phyloP scores from a whole-genome alignment of 2,329 filamentous ascomycete genomes.

The Fusarium citri region DNA sequence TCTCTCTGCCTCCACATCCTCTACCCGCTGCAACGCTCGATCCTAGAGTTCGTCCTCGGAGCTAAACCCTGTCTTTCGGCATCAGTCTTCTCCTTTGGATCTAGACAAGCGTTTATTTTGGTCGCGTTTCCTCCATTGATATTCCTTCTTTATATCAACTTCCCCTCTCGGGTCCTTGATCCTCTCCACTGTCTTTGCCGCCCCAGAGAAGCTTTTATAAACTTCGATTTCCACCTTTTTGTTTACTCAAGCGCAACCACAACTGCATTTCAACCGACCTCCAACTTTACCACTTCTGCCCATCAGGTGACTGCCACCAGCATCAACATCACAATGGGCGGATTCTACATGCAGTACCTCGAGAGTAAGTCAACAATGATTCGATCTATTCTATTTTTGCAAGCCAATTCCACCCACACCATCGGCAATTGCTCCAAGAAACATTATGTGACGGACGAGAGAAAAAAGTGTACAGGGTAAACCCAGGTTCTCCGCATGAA shows the following conservation, averaged over 20 bases:
- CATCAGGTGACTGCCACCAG: conserved; percentile 42
- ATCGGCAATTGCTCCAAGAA: conserved; percentile 34
- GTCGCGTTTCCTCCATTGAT: conserved; percentile 27
- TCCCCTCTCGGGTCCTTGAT: conserved; percentile 22
- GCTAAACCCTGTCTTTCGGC: conserved; percentile 32
- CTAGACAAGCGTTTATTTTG: conserved; percentile 43
- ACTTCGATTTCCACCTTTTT: conserved; percentile 40
- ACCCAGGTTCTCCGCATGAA: conserved; percentile 25
- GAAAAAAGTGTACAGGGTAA: conserved; percentile 18
- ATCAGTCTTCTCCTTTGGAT: conserved; percentile 37
- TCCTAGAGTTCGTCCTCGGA: conserved; percentile 31
- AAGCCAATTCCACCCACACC: conserved; percentile 32
- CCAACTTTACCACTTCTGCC: conserved; percentile 3
- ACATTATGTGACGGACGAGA: conserved; percentile 2
- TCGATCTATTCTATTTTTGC: conserved; percentile 15
- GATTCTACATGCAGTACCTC: conserved; percentile 79
- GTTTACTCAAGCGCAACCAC: conserved; percentile 22
- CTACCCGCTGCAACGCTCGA: conserved; percentile 31
- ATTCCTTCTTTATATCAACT: conserved; percentile 15
- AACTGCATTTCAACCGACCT: conserved; percentile 22
- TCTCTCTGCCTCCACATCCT: conserved; percentile 28
- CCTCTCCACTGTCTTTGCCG: conserved; percentile 25
- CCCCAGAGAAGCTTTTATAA: conserved; percentile 31
- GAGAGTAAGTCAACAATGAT: conserved; percentile 71
- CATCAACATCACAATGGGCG: conserved; percentile 63